Conservation (phyloP, 306 rosid genomes). For the Dryas drummondii region DNA sequence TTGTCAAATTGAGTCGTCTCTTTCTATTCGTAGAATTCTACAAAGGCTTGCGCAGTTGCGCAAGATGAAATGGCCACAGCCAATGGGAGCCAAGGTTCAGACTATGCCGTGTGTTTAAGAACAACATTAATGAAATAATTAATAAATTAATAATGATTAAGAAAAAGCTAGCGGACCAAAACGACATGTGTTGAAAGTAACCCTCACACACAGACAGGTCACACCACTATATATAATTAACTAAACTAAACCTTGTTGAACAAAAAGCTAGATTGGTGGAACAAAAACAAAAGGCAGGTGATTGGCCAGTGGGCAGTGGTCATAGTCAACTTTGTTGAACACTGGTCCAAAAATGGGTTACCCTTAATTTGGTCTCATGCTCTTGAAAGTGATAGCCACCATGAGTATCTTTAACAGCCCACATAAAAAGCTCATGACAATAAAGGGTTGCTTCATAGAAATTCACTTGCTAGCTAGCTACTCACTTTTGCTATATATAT, state of each 20-base stretch:
- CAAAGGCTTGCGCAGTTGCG: not conserved
- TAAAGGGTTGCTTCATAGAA: conserved; percentile 19
- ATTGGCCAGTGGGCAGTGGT: conserved; percentile 28
- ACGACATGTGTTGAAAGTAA: conserved; percentile 35
- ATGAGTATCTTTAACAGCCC: conserved; percentile 40
- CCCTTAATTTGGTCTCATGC: conserved; percentile 4
- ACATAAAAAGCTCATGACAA: conserved; percentile 25
- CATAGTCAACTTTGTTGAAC: conserved; percentile 37
- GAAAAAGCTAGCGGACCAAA: conserved; percentile 12
- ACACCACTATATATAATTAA: not conserved
- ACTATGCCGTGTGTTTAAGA: not conserved
- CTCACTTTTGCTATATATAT: too few relatives aligned
- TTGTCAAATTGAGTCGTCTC: not conserved
- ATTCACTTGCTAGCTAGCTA: too few relatives aligned
- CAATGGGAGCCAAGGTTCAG: not conserved
- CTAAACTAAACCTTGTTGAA: not conserved
- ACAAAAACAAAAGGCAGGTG: not conserved
- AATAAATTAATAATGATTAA: not conserved
- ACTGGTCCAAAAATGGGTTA: conserved; percentile 9
- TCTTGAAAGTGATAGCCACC: conserved; percentile 34
- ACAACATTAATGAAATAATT: not conserved
- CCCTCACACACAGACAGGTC: too few relatives aligned
- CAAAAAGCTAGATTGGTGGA: not conserved
- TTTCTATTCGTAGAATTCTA: not conserved
- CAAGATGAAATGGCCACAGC: conserved; percentile 10